Evolutionary conservation across 108 stramenopile species (phyloP).

Genomic region (Pseudonitzschia multiseries): DNA sequence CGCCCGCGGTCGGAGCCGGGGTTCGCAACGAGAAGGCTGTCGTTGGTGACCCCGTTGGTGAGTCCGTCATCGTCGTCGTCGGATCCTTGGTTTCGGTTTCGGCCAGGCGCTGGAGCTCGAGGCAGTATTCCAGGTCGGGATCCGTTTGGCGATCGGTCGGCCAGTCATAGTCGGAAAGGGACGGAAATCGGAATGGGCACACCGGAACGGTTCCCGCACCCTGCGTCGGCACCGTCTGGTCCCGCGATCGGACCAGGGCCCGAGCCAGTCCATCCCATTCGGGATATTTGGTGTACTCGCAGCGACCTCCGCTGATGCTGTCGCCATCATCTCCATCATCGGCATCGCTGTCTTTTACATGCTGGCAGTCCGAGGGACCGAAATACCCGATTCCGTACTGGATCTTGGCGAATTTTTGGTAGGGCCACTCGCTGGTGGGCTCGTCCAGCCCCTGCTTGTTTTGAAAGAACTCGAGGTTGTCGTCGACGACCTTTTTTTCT

Average conservation of each 20-base stretch:
- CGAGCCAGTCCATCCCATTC: not conserved
- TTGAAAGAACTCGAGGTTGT: not conserved
- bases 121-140: not conserved
- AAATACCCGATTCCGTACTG: constrained; percentile 44
- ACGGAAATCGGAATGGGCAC: constrained; percentile 25
- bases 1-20: too few species aligned
- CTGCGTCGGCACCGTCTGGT: not conserved
- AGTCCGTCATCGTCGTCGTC: too few species aligned
- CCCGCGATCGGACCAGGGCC: not conserved
- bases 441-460: not conserved
- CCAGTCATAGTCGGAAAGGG: constrained; percentile 31
- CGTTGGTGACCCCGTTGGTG: too few species aligned
- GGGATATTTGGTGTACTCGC: constrained; percentile 17
- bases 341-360: too few species aligned
- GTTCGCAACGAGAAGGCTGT: not conserved
- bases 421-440: constrained; percentile 28
- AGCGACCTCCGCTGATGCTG: not conserved
- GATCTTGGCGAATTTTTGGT: constrained; percentile 18
- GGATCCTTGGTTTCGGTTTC: too few species aligned
- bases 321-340: not conserved
- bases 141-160: constrained; percentile 19
- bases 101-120: not conserved
- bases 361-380: constrained; percentile 30
- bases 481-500: constrained; percentile 23
- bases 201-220: constrained; percentile 13